Base-by-base conservation (phyloP, 805 yeast genomes). In the Myxozyma monticola region DNA sequence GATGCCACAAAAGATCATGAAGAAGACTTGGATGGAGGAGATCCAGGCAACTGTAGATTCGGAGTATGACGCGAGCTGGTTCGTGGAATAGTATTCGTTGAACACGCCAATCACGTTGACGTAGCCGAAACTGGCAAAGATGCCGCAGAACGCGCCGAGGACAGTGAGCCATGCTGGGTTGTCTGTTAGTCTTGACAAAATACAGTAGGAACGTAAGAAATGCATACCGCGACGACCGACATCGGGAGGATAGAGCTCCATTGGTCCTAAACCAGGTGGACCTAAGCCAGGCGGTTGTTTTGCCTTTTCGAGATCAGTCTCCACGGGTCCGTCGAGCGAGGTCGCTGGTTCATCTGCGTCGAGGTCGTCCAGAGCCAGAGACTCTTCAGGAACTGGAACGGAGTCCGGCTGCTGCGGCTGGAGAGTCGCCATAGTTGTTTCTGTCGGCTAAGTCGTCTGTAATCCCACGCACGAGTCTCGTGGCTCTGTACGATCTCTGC, bases 81-180 rank as follows among this genome's bases (percentile, higher is more conserved):
- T 41, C 7, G 37, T 29, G 33, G 53, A 34, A 45, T 64, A 65
- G 44, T 62, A 65, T 1, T 54, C 54, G 44, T 65, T 61, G 40
- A 57, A 65, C 5, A 57, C 61, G 10, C 67, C 68, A 10, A 49
- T 38, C 31, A 37, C 39, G 49, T 49, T 49, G n/a, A 41, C 15
- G 29, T 84, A 59, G 1, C 93, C 93, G 62, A 84, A 78, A 2
- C 78, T 72, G 41, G 77, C 75, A 3, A 78, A 63, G 49, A 79
- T 66, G 1, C 86, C 87, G 24, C 78, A 64, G 56, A 79, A 78
- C 0, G 81, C 74, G 1, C 84, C 84, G 10, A 76, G 45, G 1
- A 76, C 63, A 0, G 79, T 78, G 4, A 76, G 72, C 63, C 82
- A 69, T 71, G 85, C 83, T n/a, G n/a, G n/a, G n/a, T n/a, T 48